phyloP scores from a whole-genome alignment of 176 grass and related monocot species.

The Eragrostis nindensis region DNA sequence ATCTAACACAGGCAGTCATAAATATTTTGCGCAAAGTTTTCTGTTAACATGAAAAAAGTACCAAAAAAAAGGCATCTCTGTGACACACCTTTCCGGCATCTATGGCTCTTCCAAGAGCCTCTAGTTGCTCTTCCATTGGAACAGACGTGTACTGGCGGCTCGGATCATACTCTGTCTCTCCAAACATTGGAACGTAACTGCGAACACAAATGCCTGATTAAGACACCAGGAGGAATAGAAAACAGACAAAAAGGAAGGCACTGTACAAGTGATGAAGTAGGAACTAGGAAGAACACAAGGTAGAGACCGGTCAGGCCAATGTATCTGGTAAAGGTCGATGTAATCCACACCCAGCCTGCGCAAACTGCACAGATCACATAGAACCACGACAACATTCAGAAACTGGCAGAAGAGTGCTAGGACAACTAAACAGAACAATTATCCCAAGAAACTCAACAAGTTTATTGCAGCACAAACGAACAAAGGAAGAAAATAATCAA shows the following conservation, averaged over 20 bases:
- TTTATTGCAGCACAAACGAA: background rate
- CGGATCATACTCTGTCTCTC: constrained; percentile 75
- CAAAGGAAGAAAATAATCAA: too few relatives aligned
- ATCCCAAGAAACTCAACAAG: background rate
- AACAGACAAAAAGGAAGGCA: background rate
- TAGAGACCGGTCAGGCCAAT: constrained; percentile 89
- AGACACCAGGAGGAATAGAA: background rate
- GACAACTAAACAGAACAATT: background rate
- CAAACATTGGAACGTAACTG: constrained; percentile 98
- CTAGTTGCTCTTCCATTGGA: constrained; percentile 75
- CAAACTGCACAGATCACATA: constrained; percentile 54
- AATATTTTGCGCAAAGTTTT: background rate
- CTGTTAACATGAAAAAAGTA: background rate
- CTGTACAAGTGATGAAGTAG: background rate
- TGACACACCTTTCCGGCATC: constrained; percentile 70
- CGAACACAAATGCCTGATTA: background rate
- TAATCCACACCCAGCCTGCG: constrained; percentile 67
- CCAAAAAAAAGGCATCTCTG: background rate
- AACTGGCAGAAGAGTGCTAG: background rate
- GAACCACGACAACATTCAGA: constrained; percentile 8
- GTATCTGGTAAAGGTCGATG: constrained; percentile 96
- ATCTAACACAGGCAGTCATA: constrained; percentile 58
- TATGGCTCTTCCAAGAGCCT: constrained; percentile 76
- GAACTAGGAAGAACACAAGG: background rate
- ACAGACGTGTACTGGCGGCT: constrained; percentile 64